Evolutionary conservation across 805 yeast genomes (phyloP).

Genomic region (Yamadazyma takamatsuzukensis): DNA sequence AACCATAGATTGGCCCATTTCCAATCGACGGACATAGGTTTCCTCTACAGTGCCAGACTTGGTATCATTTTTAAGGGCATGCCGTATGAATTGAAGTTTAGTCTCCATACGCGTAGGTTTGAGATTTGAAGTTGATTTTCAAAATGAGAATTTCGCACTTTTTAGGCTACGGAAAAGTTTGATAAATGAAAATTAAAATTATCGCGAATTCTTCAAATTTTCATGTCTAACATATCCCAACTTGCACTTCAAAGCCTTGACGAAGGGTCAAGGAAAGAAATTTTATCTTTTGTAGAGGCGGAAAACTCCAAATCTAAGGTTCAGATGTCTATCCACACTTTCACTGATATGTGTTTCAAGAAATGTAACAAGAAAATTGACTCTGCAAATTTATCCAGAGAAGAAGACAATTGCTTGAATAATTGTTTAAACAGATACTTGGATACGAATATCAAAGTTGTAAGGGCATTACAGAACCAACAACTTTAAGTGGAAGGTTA

Average conservation of each 20-base stretch:
- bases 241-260: slow-evolving; percentile 52
- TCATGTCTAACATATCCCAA: no score
- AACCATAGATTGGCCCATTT: no score
- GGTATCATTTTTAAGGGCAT: no score
- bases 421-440: slow-evolving; percentile 84
- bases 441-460: slow-evolving; percentile 84
- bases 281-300: slow-evolving; percentile 69
- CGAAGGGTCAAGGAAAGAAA: slow-evolving; percentile 68
- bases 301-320: slow-evolving; percentile 87
- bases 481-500: neutral
- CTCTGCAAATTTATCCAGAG: slow-evolving; percentile 45
- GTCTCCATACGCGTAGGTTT: no score
- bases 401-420: slow-evolving; percentile 69
- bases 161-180: no score
- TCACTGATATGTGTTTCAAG: slow-evolving; percentile 88
- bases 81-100: no score
- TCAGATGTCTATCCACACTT: slow-evolving; percentile 79
- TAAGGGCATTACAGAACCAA: slow-evolving; percentile 45
- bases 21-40: no score
- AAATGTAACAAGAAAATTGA: slow-evolving; percentile 60
- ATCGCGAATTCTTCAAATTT: no score
- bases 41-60: no score
- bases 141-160: no score
- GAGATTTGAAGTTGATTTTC: no score
- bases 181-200: no score